Evolutionary conservation across 192 early-diverging fungal genomes (phyloP).

Genomic region (Coemansia sp.): DNA sequence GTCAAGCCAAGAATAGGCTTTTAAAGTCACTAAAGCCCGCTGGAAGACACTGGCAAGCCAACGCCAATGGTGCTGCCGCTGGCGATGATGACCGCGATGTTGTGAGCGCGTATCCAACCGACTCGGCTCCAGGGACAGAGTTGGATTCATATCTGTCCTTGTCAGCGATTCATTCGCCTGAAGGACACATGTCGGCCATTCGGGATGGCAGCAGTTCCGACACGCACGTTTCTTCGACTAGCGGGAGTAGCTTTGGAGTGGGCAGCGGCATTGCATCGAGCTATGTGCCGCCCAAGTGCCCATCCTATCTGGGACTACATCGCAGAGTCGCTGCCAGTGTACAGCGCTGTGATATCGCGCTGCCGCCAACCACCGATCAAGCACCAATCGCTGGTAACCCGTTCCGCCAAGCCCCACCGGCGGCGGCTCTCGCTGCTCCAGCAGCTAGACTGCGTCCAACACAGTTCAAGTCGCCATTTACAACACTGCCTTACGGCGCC

Average conservation of each 20-base stretch:
- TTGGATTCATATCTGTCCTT: constrained; percentile 41
- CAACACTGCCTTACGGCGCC: constrained; percentile 49
- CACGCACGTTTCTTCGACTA: background rate
- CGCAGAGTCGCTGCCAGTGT: constrained; percentile 17
- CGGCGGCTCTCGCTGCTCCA: background rate
- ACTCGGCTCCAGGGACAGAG: constrained; percentile 31
- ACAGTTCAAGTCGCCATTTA: constrained; percentile 53
- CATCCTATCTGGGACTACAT: constrained; percentile 45
- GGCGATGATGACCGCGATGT: constrained; percentile 26
- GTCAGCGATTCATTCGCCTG: constrained; percentile 40
- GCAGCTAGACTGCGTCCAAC: constrained; percentile 31
- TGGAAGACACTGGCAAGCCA: background rate
- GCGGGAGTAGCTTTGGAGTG: constrained; percentile 9
- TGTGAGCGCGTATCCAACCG: constrained; percentile 48
- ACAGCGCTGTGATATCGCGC: background rate
- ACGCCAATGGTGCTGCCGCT: background rate
- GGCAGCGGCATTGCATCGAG: constrained; percentile 2
- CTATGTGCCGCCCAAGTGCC: constrained; percentile 41
- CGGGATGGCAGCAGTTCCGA: constrained; percentile 11
- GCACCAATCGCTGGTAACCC: background rate
- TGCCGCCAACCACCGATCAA: background rate
- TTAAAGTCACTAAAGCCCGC: constrained; percentile 9
- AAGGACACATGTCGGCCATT: constrained; percentile 13
- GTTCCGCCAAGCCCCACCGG: background rate
- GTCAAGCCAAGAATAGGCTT: constrained; percentile 33